Percentiles rank a stretch among this genome's conserved stretches.
Evolutionary conservation across 192 early-diverging fungal genomes (phyloP).

Genomic region (Coemansia sp.): DNA sequence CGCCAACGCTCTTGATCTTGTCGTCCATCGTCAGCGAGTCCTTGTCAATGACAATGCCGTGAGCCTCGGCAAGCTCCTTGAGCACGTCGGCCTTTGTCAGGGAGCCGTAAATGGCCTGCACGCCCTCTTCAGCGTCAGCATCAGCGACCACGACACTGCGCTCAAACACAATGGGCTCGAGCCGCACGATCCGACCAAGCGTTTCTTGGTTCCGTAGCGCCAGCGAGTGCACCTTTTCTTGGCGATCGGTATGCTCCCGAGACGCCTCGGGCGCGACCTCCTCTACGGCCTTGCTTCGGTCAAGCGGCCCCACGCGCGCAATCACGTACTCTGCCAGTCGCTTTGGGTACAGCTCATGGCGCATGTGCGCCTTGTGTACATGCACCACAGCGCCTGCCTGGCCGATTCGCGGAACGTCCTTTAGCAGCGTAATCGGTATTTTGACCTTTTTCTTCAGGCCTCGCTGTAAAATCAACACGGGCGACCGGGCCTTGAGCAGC

Average conservation of each 20-base stretch:
- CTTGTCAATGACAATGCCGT: constrained; percentile 41
- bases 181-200: constrained; percentile 17
- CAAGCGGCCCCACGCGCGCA: constrained; percentile 31
- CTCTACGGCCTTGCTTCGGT: constrained; percentile 28
- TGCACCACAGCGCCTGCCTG: constrained; percentile 35
- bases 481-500: constrained; percentile 16
- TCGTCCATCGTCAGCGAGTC: constrained; percentile 48
- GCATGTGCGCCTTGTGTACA: constrained; percentile 48
- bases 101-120: constrained; percentile 46
- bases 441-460: constrained; percentile 42
- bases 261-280: neutral
- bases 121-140: constrained; percentile 1
- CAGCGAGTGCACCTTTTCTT: constrained; percentile 27
- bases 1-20: constrained; percentile 52
- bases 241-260: neutral
- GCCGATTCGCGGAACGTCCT: constrained; percentile 39
- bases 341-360: constrained; percentile 54
- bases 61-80: constrained; percentile 30
- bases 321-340: constrained; percentile 50
- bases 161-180: constrained; percentile 47
- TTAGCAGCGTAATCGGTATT: constrained; percentile 45
- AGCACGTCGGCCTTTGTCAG: constrained; percentile 44
- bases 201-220: constrained; percentile 49
- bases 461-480: constrained; percentile 22
- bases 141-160: constrained; percentile 27